Base-by-base conservation (phyloP, 2,329 filamentous ascomycete genomes). In the Pseudogymnoascus sp. region DNA sequence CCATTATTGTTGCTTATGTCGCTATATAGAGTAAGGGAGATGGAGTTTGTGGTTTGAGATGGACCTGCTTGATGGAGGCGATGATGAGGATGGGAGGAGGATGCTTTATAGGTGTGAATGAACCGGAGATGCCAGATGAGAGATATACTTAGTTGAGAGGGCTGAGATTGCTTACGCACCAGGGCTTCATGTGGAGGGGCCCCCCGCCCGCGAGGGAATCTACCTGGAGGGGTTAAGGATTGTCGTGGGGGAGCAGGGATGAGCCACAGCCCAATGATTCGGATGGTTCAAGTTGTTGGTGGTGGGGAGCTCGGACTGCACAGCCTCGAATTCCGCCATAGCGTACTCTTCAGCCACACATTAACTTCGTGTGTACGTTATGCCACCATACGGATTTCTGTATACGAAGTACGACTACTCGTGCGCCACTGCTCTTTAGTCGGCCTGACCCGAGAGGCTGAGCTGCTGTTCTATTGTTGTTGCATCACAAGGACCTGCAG, bases 1-100 rank as follows among this genome's bases (percentile, higher is more conserved):
- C 66, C 69, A 71, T 71, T 39, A 25, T 11, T 66, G 61, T 47
- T 50, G 41, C 33, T 43, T 28, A 18, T 30, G 59, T 43, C 12
- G 15, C 7, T 41, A 18, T 11, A 33, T 43, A 30, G 61, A 57
- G 39, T 4, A 53, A 18, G 47, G 28, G 47, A 14, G 47, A 53
- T 33, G 25, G n/a, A 53, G 47, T 12, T 33, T 18, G 47, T 18
- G 47, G 47, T 53, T 20, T 18, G 36, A 25, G 37, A 47, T 58
- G 37, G 12, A 15, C 35, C 8, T 47, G 59, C 25, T 30, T 62
- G 58, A 38, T 43, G 38, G 37, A 25, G n/a, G 22, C 37, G 61
- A 61, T 61, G 59, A 25, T n/a, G 36, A 35, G 14, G 50, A 58
- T 28, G 43, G 61, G 41, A n/a, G 50, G 47, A 53, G 4, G 47